Conservation (phyloP, 2,329 filamentous ascomycete species). For the Tolypocladium tundrense region DNA sequence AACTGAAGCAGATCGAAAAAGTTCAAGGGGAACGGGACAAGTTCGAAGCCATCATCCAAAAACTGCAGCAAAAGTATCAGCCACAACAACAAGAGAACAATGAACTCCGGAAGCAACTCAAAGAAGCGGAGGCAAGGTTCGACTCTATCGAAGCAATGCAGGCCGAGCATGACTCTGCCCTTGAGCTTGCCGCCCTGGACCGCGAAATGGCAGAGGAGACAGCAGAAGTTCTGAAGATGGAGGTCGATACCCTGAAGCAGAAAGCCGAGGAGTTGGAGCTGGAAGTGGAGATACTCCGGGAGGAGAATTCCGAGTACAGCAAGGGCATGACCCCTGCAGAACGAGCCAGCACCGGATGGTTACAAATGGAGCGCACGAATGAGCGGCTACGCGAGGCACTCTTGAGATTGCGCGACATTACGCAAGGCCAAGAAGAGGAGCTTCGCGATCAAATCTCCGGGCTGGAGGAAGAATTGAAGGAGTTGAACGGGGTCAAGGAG, state of each 20-base stretch:
- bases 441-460: slow-evolving; percentile 64
- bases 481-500: slow-evolving; percentile 55
- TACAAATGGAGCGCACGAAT: slow-evolving; percentile 86
- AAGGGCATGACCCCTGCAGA: slow-evolving; percentile 85
- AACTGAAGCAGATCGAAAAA: slow-evolving; percentile 67
- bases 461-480: slow-evolving; percentile 63
- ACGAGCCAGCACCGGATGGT: slow-evolving; percentile 73
- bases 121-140: slow-evolving; percentile 61
- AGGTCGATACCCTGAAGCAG: slow-evolving; percentile 66
- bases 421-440: slow-evolving; percentile 74
- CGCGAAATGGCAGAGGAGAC: slow-evolving; percentile 95
- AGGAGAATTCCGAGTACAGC: slow-evolving; percentile 77
- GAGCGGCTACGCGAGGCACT: slow-evolving; percentile 80
- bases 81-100: slow-evolving; percentile 70
- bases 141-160: slow-evolving; percentile 61
- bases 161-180: slow-evolving; percentile 71
- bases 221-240: slow-evolving; percentile 69
- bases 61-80: slow-evolving; percentile 81
- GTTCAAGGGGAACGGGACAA: slow-evolving; percentile 67
- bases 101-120: slow-evolving; percentile 66
- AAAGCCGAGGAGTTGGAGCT: slow-evolving; percentile 77
- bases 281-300: slow-evolving; percentile 75
- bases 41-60: slow-evolving; percentile 78
- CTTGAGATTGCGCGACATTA: slow-evolving; percentile 74
- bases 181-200: slow-evolving; percentile 83